These are phyloP conservation scores for Rubia balearica DNA, from an alignment of 305 asterid genomes.

Conservation along the genomic window DNA sequence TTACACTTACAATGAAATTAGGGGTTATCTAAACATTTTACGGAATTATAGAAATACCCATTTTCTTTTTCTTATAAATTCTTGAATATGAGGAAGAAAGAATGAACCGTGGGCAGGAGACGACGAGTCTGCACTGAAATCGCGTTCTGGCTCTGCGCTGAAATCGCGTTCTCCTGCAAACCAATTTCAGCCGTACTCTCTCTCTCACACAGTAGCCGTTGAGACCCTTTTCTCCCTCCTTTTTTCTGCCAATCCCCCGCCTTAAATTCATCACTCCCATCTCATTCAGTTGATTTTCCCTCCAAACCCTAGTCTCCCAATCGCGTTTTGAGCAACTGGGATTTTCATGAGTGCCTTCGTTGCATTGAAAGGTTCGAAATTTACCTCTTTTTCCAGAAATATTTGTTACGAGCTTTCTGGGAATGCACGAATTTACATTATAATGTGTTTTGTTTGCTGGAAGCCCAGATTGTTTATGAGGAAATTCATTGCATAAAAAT, in stretches of 20 bases:
- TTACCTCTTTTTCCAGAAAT: background rate
- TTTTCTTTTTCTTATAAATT: too few species aligned
- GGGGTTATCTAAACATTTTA: too few species aligned
- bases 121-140: constrained; percentile 21
- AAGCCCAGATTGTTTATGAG: too few species aligned
- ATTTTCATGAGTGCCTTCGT: background rate
- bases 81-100: background rate
- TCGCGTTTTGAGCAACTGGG: constrained; percentile 1
- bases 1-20: too few species aligned
- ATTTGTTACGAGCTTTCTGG: background rate
- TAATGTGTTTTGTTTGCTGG: too few species aligned
- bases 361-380: background rate
- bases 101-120: constrained; percentile 12
- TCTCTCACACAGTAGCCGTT: constrained; percentile 15
- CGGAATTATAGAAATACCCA: too few species aligned
- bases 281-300: constrained; percentile 1
- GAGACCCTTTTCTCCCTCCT: background rate
- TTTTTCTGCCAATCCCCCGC: constrained; percentile 7
- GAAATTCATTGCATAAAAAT: too few species aligned
- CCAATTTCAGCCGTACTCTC: background rate
- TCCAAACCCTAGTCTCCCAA: constrained; percentile 12
- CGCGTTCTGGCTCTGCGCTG: constrained; percentile 17
- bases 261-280: background rate
- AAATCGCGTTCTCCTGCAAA: constrained; percentile 11
- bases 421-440: background rate